Percentiles rank a stretch among this genome's conserved stretches.
Evolutionary conservation across 495 filamentous ascomycete species (phyloP).

Genomic region (Talaromyces stipitatus): DNA sequence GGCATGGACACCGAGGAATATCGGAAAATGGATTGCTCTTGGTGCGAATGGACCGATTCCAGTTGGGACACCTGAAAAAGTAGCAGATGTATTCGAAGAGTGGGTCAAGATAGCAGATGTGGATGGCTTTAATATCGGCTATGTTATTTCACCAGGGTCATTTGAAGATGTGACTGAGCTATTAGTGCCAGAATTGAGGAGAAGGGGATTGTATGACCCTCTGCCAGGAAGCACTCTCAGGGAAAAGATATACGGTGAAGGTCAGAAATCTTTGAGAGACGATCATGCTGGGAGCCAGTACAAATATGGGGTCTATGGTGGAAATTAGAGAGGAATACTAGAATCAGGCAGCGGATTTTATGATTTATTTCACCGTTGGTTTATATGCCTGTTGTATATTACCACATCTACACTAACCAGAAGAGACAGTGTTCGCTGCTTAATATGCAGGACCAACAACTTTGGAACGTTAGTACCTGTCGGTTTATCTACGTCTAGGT

Average conservation of each 20-base stretch:
- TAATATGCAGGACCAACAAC: too few species aligned
- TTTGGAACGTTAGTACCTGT: too few species aligned
- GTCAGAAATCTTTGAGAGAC: slow-evolving; percentile 7
- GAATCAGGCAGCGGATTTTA: neutral
- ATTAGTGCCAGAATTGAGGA: slow-evolving; percentile 17
- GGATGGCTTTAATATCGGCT: slow-evolving; percentile 48
- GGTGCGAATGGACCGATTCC: slow-evolving; percentile 11
- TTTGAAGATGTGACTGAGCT: slow-evolving; percentile 46
- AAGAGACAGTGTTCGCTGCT: too few species aligned
- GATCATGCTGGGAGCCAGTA: slow-evolving; percentile 10
- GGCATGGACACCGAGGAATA: slow-evolving; percentile 13
- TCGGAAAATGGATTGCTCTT: slow-evolving; percentile 12
- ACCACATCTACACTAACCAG: too few species aligned
- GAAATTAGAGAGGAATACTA: slow-evolving; percentile 1
- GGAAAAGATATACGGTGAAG: slow-evolving; percentile 18
- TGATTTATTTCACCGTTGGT: neutral
- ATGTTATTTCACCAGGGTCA: slow-evolving; percentile 39
- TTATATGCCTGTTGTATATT: too few species aligned
- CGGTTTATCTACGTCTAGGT: too few species aligned
- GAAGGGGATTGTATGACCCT: neutral
- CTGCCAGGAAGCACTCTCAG: slow-evolving; percentile 16
- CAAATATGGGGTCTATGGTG: slow-evolving; percentile 9
- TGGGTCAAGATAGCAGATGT: slow-evolving; percentile 40
- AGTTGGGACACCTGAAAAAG: slow-evolving; percentile 14
- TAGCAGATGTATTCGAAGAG: slow-evolving; percentile 42